A percentile compares a stretch with the other conserved stretches of the same genome.
phyloP scores from a whole-genome alignment of 140 eudicot genomes.

The Flaveria floridana region DNA sequence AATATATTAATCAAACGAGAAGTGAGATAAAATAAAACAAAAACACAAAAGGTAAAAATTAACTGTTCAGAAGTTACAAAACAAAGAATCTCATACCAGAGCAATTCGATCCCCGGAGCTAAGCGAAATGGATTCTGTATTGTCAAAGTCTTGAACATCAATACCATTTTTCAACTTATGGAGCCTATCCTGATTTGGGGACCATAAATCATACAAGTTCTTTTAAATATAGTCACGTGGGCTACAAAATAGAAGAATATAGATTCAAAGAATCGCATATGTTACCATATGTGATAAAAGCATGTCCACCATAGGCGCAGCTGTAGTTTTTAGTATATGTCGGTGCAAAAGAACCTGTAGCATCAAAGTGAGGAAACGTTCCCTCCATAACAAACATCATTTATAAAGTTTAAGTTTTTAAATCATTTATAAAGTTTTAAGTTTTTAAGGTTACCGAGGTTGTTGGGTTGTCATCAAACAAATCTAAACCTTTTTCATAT shows the following conservation, averaged over 20 bases:
- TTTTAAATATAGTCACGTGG: neutral
- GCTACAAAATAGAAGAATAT: neutral
- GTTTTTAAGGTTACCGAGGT: conserved; percentile 67
- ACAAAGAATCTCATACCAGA: conserved; percentile 47
- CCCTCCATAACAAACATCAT: neutral
- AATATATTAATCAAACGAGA: conserved; percentile 11
- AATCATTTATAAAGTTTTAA: conserved; percentile 18
- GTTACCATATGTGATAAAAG: conserved; percentile 71
- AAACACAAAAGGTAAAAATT: conserved; percentile 1
- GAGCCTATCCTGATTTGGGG: conserved; percentile 56
- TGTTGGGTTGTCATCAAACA: conserved; percentile 88
- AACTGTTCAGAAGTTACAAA: neutral
- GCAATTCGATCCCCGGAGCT: conserved; percentile 73
- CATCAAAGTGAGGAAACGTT: conserved; percentile 22
- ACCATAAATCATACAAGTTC: conserved; percentile 26
- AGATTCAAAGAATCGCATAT: conserved; percentile 14
- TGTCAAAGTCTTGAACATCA: conserved; percentile 65
- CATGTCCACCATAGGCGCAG: conserved; percentile 67
- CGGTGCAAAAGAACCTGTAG: conserved; percentile 74
- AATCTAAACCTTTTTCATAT: conserved; percentile 81
- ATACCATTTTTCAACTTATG: conserved; percentile 73
- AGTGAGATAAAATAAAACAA: neutral
- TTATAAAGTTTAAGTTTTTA: conserved; percentile 33
- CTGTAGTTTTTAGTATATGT: conserved; percentile 77
- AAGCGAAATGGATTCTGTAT: conserved; percentile 48